Evolutionary conservation across 805 yeast genomes (phyloP).

Genomic region (Yarrowia phangngaensis): DNA sequence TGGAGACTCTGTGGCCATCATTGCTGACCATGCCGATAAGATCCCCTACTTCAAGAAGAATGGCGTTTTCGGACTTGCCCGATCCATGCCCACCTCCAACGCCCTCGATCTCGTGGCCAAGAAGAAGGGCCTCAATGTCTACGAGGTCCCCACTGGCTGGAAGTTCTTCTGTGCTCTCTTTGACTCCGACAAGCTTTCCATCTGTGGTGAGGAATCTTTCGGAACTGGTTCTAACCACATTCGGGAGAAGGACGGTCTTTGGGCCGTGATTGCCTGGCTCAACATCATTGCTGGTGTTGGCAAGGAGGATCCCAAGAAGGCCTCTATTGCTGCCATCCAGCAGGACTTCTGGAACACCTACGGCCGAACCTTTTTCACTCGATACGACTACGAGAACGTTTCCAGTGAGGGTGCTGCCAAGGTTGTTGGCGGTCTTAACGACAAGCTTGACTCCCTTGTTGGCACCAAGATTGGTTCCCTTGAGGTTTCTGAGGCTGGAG

Average conservation of each 20-base stretch:
- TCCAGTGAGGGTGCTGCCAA: constrained; percentile 67
- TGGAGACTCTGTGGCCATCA: constrained; percentile 96
- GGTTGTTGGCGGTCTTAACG: constrained; percentile 54
- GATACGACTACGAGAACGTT: constrained; percentile 90
- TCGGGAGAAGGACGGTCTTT: constrained; percentile 94
- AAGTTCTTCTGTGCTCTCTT: constrained; percentile 94
- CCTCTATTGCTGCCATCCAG: constrained; percentile 77
- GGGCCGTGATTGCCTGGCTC: constrained; percentile 98
- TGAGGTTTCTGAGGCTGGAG: constrained; percentile 70
- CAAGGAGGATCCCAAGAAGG: constrained; percentile 53
- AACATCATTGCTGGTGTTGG: constrained; percentile 86
- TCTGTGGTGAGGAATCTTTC: constrained; percentile 97
- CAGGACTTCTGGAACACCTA: constrained; percentile 81
- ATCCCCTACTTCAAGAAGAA: constrained; percentile 88
- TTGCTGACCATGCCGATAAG: constrained; percentile 84
- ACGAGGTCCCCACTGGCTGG: constrained; percentile 99
- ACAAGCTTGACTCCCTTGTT: constrained; percentile 42
- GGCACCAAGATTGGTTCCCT: constrained; percentile 53
- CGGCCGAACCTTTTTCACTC: constrained; percentile 95
- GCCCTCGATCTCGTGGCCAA: constrained; percentile 91
- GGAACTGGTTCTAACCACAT: constrained; percentile 98
- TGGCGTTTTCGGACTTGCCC: constrained; percentile 89
- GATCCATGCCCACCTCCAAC: constrained; percentile 96
- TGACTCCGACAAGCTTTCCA: constrained; percentile 87
- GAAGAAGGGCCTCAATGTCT: constrained; percentile 64